Evolutionary conservation across 441 rosid genomes (phyloP).

Genomic region (Pelargonium myrrhifolium): DNA sequence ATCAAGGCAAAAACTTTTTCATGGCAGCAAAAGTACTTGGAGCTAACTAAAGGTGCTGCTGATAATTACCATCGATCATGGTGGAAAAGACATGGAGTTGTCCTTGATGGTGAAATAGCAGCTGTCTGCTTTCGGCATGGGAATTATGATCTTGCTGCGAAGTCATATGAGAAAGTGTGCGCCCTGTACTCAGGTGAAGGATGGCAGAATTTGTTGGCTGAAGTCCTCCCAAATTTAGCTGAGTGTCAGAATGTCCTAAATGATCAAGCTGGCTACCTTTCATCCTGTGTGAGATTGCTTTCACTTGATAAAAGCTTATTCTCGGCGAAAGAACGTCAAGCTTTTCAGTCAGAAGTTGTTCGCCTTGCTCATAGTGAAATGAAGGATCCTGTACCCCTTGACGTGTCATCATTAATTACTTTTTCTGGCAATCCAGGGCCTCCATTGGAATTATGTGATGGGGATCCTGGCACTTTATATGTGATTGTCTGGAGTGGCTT

Average conservation of each 20-base stretch:
- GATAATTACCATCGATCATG: conserved; percentile 90
- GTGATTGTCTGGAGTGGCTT: conserved; percentile 97
- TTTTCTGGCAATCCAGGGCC: conserved; percentile 93
- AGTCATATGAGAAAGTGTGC: conserved; percentile 94
- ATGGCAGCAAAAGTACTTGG: conserved; percentile 82
- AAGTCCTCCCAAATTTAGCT: conserved; percentile 86
- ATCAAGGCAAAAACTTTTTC: conserved; percentile 22
- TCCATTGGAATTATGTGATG: conserved; percentile 85
- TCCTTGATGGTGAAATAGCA: conserved; percentile 98
- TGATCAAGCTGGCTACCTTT: conserved; percentile 93
- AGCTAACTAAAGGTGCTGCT: conserved; percentile 94
- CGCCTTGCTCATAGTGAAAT: conserved; percentile 90
- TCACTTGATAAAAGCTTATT: conserved; percentile 84
- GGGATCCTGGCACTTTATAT: conserved; percentile 86
- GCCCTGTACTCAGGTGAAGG: conserved; percentile 96
- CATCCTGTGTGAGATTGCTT: conserved; percentile 88
- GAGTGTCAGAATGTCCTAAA: conserved; percentile 90
- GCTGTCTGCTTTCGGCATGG: conserved; percentile 87
- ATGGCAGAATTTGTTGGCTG: conserved; percentile 96
- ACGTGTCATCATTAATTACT: conserved; percentile 87
- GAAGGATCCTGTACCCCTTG: conserved; percentile 89
- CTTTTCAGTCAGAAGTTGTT: conserved; percentile 85
- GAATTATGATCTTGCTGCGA: conserved; percentile 91
- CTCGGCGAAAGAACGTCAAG: conserved; percentile 79
- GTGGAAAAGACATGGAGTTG: conserved; percentile 99